Percentiles rank a stretch among this genome's conserved stretches.
Evolutionary conservation across 2,329 filamentous ascomycete species (phyloP).

Genomic region (Colletotrichum siamense): DNA sequence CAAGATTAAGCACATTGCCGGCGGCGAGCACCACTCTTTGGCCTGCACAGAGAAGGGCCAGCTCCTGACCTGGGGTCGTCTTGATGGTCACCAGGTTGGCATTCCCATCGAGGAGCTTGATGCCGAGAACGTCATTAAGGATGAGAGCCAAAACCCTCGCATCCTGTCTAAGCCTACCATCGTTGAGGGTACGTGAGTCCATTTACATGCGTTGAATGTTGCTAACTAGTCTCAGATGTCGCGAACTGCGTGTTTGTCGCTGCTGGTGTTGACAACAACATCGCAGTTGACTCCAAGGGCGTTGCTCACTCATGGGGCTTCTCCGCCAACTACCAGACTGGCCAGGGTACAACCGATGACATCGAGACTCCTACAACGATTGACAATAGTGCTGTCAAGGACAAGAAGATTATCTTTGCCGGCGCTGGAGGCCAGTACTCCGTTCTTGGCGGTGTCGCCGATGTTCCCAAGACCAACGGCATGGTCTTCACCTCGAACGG

Average conservation of each 20-base stretch:
- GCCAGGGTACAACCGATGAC: constrained; percentile 79
- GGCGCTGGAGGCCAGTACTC: constrained; percentile 89
- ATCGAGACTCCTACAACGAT: constrained; percentile 79
- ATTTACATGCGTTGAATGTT: not conserved
- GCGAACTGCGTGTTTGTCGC: constrained; percentile 65
- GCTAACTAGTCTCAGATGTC: constrained; percentile 37
- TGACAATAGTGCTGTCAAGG: constrained; percentile 82
- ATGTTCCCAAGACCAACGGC: constrained; percentile 34
- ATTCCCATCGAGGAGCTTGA: constrained; percentile 61
- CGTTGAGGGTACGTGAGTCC: constrained; percentile 54
- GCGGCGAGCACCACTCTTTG: constrained; percentile 75
- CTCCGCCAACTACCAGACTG: constrained; percentile 80
- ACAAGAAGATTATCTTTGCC: constrained; percentile 76
- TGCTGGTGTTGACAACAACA: constrained; percentile 75
- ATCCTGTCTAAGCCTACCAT: constrained; percentile 72
- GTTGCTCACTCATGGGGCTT: constrained; percentile 83
- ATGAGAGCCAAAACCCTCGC: constrained; percentile 69
- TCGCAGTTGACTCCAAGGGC: constrained; percentile 74
- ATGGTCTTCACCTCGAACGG: constrained; percentile 18
- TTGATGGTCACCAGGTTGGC: constrained; percentile 61
- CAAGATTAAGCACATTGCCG: constrained; percentile 71
- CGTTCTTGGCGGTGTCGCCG: constrained; percentile 56
- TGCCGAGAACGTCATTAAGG: constrained; percentile 65
- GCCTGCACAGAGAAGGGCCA: constrained; percentile 62
- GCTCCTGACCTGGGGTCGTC: constrained; percentile 65